Conservation (phyloP, 2,329 filamentous ascomycete species). For the Verruconis gallopava region DNA sequence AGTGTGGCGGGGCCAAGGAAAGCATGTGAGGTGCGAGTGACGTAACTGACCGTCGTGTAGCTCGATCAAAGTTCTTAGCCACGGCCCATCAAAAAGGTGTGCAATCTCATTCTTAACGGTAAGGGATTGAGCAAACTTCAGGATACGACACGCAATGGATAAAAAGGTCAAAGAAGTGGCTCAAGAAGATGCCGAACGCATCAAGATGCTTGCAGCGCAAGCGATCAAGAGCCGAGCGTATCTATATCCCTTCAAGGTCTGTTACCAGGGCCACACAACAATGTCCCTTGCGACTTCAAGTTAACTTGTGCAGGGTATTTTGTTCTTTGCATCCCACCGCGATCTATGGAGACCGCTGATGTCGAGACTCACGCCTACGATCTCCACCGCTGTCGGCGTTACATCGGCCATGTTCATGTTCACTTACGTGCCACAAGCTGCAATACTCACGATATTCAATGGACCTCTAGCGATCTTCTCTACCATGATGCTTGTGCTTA, state of each 20-base stretch:
- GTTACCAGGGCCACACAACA: conserved; percentile 2
- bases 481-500: conserved; percentile 51
- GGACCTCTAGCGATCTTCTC: conserved; percentile 68
- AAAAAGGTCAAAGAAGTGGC: conserved; percentile 45
- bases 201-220: conserved; percentile 50
- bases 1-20: no score
- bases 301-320: conserved; percentile 36
- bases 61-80: no score
- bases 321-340: conserved; percentile 46
- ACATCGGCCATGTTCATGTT: conserved; percentile 75
- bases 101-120: no score
- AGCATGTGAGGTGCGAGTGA: no score
- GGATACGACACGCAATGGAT: conserved; percentile 20
- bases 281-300: background rate
- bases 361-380: conserved; percentile 44
- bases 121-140: no score
- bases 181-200: conserved; percentile 57
- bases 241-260: conserved; percentile 67
- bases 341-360: conserved; percentile 46
- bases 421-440: conserved; percentile 74
- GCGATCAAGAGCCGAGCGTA: conserved; percentile 68
- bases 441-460: conserved; percentile 70
- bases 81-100: no score
- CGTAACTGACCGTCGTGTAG: no score
- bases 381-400: conserved; percentile 59